These are phyloP conservation scores for Apiotrichum akiyoshidainum DNA, from an alignment of 1,284 basidiomycete species.

Conservation along the genomic window DNA sequence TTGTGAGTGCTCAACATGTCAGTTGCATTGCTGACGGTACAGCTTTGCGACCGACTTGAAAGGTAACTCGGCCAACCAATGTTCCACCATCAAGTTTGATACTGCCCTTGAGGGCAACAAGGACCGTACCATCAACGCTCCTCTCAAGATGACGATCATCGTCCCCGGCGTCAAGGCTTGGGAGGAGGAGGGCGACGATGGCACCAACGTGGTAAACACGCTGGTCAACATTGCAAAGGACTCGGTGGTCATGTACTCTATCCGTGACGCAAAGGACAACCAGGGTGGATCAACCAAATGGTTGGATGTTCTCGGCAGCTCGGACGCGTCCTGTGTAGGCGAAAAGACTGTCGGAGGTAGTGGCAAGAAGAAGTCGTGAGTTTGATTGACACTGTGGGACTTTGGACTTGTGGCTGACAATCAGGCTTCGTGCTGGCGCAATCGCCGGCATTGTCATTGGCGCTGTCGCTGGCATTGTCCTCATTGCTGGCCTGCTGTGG, in stretches of 20 bases:
- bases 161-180: background rate
- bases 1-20: background rate
- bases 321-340: background rate
- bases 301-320: background rate
- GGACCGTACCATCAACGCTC: background rate
- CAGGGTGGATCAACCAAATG: background rate
- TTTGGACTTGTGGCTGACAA: background rate
- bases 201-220: background rate
- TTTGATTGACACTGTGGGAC: background rate
- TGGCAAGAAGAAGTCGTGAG: background rate
- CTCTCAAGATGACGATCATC: background rate
- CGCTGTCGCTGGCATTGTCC: constrained; percentile 1
- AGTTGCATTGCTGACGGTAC: no score
- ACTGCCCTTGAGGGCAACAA: background rate
- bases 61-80: no score
- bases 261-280: background rate
- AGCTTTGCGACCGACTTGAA: no score
- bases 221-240: background rate
- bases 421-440: background rate
- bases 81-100: background rate
- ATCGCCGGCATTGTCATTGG: background rate
- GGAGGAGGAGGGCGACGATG: background rate
- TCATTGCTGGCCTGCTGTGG: constrained; percentile 37
- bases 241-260: background rate
- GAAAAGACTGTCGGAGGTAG: background rate